Conservation (phyloP, 148 eudicot genomes). For the Bassia scoparia region DNA sequence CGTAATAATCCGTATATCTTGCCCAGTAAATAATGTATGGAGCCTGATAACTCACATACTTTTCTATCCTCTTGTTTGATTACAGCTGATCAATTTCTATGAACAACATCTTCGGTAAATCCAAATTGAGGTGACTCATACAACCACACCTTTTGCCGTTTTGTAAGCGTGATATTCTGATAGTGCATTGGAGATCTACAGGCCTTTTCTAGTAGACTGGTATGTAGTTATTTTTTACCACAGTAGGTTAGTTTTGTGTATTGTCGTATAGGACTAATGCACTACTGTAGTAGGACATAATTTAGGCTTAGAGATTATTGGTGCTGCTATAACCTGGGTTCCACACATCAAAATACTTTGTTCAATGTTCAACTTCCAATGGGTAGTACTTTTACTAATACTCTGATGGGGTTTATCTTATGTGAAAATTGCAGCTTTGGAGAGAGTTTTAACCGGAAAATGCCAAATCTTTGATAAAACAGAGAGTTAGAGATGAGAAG, state of each 20-base stretch:
- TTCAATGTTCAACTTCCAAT: too few relatives aligned
- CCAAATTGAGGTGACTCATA: constrained; percentile 15
- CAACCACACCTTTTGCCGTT: constrained; percentile 11
- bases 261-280: not conserved
- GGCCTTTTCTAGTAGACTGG: not conserved
- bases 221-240: constrained; percentile 24
- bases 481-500: not conserved
- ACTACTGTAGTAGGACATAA: constrained; percentile 1
- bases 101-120: too few relatives aligned
- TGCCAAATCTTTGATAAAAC: not conserved
- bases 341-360: too few relatives aligned
- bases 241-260: constrained; percentile 26
- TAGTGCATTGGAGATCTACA: not conserved
- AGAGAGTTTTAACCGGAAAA: not conserved
- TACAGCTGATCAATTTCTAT: constrained; percentile 82
- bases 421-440: not conserved
- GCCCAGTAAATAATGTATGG: not conserved
- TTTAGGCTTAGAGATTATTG: constrained; percentile 12
- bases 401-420: not conserved
- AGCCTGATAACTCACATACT: constrained; percentile 14
- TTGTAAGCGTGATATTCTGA: not conserved
- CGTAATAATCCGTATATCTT: not conserved
- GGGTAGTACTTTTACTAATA: too few relatives aligned
- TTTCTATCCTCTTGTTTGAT: not conserved
- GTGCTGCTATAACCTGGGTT: constrained; percentile 7